Percentiles rank a stretch among this genome's conserved stretches.
Evolutionary conservation across 148 eudicot species (phyloP).

Genomic region (Simmondsia chinensis): DNA sequence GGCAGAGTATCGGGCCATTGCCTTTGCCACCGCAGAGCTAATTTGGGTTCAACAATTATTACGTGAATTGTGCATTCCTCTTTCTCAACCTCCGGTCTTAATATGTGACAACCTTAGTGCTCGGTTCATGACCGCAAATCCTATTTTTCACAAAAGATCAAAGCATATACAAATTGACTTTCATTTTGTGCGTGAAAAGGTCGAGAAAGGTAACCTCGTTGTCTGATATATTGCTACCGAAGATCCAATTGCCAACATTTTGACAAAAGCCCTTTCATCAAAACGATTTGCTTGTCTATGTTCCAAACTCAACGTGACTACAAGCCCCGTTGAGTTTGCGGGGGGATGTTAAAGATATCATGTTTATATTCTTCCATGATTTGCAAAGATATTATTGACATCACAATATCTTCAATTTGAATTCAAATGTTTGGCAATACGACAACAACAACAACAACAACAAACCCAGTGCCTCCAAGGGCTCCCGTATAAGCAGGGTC

Average conservation of each 20-base stretch:
- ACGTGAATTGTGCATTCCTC: background rate
- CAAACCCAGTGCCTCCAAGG: no score
- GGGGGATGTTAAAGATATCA: no score
- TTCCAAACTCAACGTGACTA: background rate
- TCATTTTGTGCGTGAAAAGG: conserved; percentile 1
- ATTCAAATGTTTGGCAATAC: no score
- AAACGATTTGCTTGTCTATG: background rate
- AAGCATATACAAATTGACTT: conserved; percentile 1
- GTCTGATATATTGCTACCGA: background rate
- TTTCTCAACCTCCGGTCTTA: background rate
- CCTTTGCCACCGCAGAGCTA: background rate
- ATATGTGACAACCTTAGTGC: no score
- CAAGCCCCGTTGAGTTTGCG: no score
- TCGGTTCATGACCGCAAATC: no score
- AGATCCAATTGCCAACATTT: background rate
- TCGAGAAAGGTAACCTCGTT: background rate
- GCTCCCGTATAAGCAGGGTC: no score
- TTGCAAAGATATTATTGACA: no score
- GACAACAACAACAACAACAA: no score
- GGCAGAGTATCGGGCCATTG: background rate
- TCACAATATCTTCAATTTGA: no score
- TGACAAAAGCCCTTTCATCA: background rate
- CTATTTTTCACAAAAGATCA: no score
- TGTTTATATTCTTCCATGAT: no score
- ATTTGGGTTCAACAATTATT: background rate